Percentiles rank a stretch among this genome's conserved stretches.
Conservation (phyloP, 2,329 filamentous ascomycete genomes). For the Diaporthe velutina region DNA sequence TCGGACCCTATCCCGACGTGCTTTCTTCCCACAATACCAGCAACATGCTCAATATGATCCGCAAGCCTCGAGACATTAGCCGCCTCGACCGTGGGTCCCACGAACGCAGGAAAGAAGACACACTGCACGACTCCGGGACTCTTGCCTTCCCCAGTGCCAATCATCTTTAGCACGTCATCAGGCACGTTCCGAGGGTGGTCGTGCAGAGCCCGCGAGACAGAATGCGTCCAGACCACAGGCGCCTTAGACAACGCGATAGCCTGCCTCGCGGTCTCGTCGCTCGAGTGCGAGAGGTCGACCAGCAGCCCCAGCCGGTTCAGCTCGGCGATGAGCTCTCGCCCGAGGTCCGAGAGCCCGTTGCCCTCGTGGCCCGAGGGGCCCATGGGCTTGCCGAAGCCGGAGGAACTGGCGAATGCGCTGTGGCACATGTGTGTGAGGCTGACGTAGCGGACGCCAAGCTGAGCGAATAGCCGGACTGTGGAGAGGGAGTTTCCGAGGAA, state of each 20-base stretch:
- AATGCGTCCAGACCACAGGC: conserved; percentile 51
- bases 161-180: conserved; percentile 52
- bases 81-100: conserved; percentile 37
- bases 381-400: conserved; percentile 44
- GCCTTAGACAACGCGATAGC: conserved; percentile 45
- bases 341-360: conserved; percentile 47
- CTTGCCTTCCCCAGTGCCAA: conserved; percentile 42
- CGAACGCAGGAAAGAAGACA: conserved; percentile 49
- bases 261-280: conserved; percentile 43
- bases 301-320: conserved; percentile 53
- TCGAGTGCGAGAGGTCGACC: conserved; percentile 49
- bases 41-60: conserved; percentile 49
- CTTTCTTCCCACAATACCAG: conserved; percentile 49
- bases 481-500: conserved; percentile 50
- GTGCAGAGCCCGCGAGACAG: conserved; percentile 43
- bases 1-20: conserved; percentile 55
- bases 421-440: conserved; percentile 47
- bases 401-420: conserved; percentile 46
- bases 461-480: conserved; percentile 49
- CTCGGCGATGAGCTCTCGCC: conserved; percentile 47
- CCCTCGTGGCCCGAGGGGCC: conserved; percentile 31
- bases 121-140: conserved; percentile 57
- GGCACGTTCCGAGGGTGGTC: conserved; percentile 53
- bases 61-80: conserved; percentile 49
- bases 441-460: conserved; percentile 52